Conservation (phyloP, 208 protist genomes). For the Leishmania tarentolae region DNA sequence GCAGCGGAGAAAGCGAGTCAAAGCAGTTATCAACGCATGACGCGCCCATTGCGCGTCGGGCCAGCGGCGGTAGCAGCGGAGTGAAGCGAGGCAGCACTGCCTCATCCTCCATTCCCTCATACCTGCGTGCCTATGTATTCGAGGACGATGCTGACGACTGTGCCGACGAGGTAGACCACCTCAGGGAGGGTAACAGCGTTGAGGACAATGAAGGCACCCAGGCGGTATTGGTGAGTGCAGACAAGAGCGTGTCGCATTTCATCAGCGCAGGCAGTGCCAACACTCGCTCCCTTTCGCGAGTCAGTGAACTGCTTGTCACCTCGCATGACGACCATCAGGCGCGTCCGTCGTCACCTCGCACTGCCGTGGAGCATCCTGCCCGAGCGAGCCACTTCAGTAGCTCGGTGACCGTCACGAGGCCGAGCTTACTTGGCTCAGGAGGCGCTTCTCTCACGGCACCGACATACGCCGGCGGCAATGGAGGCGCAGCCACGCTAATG, state of each 20-base stretch:
- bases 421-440: not conserved
- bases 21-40: not conserved
- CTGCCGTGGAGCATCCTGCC: not conserved
- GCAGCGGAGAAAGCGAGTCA: not conserved
- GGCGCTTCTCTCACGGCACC: not conserved
- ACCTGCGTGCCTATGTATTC: conserved; percentile 27
- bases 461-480: not conserved
- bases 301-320: not conserved
- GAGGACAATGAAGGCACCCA: not conserved
- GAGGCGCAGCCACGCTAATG: not conserved
- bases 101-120: conserved; percentile 10
- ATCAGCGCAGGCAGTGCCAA: conserved; percentile 16
- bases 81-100: not conserved
- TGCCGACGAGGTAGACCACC: not conserved
- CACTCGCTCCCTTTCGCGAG: conserved; percentile 12
- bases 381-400: not conserved
- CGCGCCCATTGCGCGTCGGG: not conserved
- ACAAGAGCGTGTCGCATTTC: conserved; percentile 8
- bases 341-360: not conserved
- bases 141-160: conserved; percentile 2
- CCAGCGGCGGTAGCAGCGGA: not conserved
- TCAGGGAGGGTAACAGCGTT: not conserved
- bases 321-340: conserved; percentile 4
- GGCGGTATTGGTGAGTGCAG: not conserved
- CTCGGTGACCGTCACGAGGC: not conserved